phyloP scores from a whole-genome alignment of 2,329 filamentous ascomycete species.

The Colletotrichum paranaense region DNA sequence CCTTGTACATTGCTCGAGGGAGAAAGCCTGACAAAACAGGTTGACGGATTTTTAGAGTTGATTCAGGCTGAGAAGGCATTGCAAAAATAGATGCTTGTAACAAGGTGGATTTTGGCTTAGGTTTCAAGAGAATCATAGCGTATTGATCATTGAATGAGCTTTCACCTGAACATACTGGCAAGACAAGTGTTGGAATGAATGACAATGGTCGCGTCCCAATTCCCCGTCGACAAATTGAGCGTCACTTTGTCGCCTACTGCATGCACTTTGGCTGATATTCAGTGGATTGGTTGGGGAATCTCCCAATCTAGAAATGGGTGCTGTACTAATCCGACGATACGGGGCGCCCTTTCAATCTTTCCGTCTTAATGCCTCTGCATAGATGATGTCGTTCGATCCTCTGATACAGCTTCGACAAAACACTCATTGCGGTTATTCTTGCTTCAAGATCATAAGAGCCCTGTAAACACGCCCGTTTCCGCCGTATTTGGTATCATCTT shows the following conservation, averaged over 20 bases:
- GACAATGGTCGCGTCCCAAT: not conserved
- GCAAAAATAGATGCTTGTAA: not conserved
- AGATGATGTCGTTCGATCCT: no score
- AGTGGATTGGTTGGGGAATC: no score
- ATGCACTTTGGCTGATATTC: no score
- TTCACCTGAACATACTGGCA: not conserved
- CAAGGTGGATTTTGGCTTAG: not conserved
- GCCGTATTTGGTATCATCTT: not conserved
- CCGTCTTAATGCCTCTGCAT: no score
- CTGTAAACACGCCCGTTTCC: not conserved
- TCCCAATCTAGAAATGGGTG: no score
- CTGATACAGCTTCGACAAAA: not conserved
- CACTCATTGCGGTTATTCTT: not conserved
- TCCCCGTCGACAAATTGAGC: no score
- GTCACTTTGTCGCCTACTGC: no score
- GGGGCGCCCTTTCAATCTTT: no score
- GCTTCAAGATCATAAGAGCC: not conserved
- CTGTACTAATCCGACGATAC: no score
- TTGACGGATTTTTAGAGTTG: conserved; percentile 44
- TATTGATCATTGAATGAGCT: not conserved
- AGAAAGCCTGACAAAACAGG: conserved; percentile 39
- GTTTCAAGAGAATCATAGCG: not conserved
- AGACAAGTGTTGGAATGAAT: not conserved
- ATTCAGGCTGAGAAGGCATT: conserved; percentile 40
- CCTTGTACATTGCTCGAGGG: conserved; percentile 52